Percentiles rank a stretch among this genome's conserved stretches.
These are phyloP conservation scores for Stachybotrys chlorohalonatus DNA, from an alignment of 2,329 filamentous ascomycete species.

Conservation along the genomic window DNA sequence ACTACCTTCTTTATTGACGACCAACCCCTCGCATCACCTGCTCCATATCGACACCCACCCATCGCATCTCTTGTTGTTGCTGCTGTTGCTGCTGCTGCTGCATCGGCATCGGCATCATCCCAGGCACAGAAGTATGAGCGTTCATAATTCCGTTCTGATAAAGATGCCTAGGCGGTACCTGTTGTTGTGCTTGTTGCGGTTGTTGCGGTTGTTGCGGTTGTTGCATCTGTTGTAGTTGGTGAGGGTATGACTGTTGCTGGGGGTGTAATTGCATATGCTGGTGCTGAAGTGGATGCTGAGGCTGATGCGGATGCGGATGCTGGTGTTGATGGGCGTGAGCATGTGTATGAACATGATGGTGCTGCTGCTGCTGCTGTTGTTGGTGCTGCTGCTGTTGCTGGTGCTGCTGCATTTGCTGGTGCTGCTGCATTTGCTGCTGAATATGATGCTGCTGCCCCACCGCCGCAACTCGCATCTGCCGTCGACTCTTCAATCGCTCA, in stretches of 20 bases:
- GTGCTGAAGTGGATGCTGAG: not conserved
- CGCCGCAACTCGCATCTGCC: conserved; percentile 19
- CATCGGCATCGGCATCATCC: conserved; percentile 4
- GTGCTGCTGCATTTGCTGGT: conserved; percentile 14
- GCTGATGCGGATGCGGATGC: conserved; percentile 14
- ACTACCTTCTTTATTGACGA: conserved; percentile 1
- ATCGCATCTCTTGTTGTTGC: conserved; percentile 25
- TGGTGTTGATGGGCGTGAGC: conserved; percentile 1
- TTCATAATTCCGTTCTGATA: not conserved
- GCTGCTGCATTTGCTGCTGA: conserved; percentile 17
- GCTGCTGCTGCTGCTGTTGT: conserved; percentile 13
- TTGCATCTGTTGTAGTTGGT: conserved; percentile 8
- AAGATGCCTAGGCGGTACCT: conserved; percentile 3
- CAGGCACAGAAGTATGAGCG: conserved; percentile 1
- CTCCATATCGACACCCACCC: conserved; percentile 35
- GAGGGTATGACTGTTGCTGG: not conserved
- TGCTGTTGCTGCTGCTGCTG: conserved; percentile 14
- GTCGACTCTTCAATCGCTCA: conserved; percentile 31
- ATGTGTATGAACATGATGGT: conserved; percentile 9
- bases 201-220: conserved; percentile 26
- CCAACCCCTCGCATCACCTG: conserved; percentile 29
- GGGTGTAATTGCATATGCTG: not conserved
- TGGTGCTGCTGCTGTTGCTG: conserved; percentile 7
- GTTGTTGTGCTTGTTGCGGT: conserved; percentile 16
- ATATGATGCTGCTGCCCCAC: conserved; percentile 26